A percentile compares a stretch with the other conserved stretches of the same genome.
These are phyloP conservation scores for Chaetomium olivaceum DNA, from an alignment of 2,329 filamentous ascomycete species.

Conservation along the genomic window DNA sequence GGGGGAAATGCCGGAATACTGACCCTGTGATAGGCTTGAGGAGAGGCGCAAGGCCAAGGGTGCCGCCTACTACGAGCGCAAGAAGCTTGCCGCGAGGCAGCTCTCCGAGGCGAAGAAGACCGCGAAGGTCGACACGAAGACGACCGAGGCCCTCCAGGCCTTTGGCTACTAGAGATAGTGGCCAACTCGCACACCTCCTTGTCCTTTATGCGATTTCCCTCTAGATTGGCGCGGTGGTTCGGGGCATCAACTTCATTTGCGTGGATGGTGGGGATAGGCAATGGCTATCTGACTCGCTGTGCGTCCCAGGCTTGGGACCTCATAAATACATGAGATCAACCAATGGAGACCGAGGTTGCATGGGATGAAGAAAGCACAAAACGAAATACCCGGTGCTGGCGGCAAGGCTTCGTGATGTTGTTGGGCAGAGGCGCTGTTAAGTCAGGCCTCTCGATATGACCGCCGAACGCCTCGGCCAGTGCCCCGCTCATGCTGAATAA, in stretches of 20 bases:
- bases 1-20: constrained; percentile 45
- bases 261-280: constrained; percentile 43
- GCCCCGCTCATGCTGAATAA: constrained; percentile 31
- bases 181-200: constrained; percentile 42
- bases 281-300: constrained; percentile 35
- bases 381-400: constrained; percentile 34
- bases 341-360: constrained; percentile 38
- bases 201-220: constrained; percentile 53
- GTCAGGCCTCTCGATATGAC: constrained; percentile 24
- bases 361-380: constrained; percentile 34
- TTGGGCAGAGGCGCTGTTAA: constrained; percentile 27
- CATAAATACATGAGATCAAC: constrained; percentile 37
- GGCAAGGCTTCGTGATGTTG: constrained; percentile 29
- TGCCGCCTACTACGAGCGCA: constrained; percentile 99
- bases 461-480: constrained; percentile 23
- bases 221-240: constrained; percentile 58
- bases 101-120: constrained; percentile 90
- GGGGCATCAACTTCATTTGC: constrained; percentile 52
- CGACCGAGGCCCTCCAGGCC: constrained; percentile 81
- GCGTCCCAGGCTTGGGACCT: constrained; percentile 35
- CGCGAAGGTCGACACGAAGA: constrained; percentile 83
- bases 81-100: constrained; percentile 93
- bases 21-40: constrained; percentile 72
- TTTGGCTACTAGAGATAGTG: constrained; percentile 76
- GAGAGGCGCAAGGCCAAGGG: constrained; percentile 99